These are phyloP conservation scores for Zopfochytrium polystomum DNA, from an alignment of 371 early-diverging fungal species.

Conservation along the genomic window DNA sequence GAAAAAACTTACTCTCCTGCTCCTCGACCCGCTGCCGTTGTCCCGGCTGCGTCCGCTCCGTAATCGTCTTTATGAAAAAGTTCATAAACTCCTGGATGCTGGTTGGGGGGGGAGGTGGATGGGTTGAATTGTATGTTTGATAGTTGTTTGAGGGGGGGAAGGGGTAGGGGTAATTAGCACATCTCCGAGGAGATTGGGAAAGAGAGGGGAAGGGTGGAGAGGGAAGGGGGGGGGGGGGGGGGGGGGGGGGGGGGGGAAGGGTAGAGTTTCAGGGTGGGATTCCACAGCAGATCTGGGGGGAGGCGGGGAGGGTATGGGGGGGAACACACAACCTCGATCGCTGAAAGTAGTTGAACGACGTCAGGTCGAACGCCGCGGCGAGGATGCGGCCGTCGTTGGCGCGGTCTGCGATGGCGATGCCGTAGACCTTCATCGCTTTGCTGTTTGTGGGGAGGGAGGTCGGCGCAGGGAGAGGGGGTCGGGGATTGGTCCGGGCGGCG, in stretches of 20 bases:
- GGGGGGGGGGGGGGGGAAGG: background rate
- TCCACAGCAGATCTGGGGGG: background rate
- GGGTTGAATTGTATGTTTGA: no score
- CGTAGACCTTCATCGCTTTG: constrained; percentile 18
- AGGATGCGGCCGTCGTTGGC: constrained; percentile 34
- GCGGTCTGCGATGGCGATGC: constrained; percentile 10
- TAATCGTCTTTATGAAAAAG: constrained; percentile 80
- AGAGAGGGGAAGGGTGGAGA: constrained; percentile 1
- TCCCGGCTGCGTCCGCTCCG: constrained; percentile 80
- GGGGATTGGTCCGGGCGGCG: no score
- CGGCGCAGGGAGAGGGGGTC: no score
- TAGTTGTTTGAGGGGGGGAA: no score
- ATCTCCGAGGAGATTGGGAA: no score
- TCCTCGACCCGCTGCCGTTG: constrained; percentile 84
- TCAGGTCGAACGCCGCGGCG: constrained; percentile 68
- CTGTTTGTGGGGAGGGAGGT: no score
- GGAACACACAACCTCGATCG: constrained; percentile 65
- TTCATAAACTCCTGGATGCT: constrained; percentile 88
- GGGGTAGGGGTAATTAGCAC: no score
- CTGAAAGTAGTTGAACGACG: constrained; percentile 86
- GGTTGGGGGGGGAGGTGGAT: no score
- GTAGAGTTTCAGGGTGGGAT: background rate
- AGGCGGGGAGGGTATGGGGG: background rate
- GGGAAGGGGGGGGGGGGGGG: background rate
- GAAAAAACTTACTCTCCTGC: constrained; percentile 66